Evolutionary conservation across 768 basidiomycete genomes (phyloP).

Genomic region (Cystobasidium onofrii): DNA sequence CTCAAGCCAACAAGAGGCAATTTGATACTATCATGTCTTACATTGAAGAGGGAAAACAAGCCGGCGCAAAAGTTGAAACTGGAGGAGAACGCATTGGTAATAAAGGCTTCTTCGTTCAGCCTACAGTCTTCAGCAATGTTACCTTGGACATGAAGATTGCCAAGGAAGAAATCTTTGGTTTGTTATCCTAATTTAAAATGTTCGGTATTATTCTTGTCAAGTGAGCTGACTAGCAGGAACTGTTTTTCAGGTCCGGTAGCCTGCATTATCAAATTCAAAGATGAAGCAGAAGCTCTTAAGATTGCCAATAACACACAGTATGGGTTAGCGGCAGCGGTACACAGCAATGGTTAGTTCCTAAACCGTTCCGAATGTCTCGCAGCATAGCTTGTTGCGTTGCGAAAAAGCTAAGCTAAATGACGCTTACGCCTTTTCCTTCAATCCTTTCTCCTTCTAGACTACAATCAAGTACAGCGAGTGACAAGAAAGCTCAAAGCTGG

Average conservation of each 20-base stretch:
- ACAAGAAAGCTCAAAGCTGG: conserved; percentile 79
- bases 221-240: no score
- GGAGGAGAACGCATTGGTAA: conserved; percentile 71
- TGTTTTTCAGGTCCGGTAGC: conserved; percentile 86
- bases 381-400: not conserved
- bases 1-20: conserved; percentile 63
- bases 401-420: not conserved
- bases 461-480: conserved; percentile 80
- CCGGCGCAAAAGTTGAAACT: conserved; percentile 67
- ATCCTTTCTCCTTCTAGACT: conserved; percentile 50
- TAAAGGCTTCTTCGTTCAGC: conserved; percentile 81
- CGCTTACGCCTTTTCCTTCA: not conserved
- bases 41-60: conserved; percentile 72
- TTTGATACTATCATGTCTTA: conserved; percentile 80
- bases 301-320: conserved; percentile 82
- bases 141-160: conserved; percentile 73
- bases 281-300: conserved; percentile 74
- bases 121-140: conserved; percentile 82
- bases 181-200: no score
- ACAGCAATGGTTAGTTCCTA: conserved; percentile 59
- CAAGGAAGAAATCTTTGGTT: conserved; percentile 55
- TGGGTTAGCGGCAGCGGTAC: conserved; percentile 83
- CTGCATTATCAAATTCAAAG: conserved; percentile 66
- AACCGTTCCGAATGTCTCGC: not conserved
- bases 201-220: no score